phyloP scores from a whole-genome alignment of 805 yeast species.

The Aciculoconidium aculeatum region DNA sequence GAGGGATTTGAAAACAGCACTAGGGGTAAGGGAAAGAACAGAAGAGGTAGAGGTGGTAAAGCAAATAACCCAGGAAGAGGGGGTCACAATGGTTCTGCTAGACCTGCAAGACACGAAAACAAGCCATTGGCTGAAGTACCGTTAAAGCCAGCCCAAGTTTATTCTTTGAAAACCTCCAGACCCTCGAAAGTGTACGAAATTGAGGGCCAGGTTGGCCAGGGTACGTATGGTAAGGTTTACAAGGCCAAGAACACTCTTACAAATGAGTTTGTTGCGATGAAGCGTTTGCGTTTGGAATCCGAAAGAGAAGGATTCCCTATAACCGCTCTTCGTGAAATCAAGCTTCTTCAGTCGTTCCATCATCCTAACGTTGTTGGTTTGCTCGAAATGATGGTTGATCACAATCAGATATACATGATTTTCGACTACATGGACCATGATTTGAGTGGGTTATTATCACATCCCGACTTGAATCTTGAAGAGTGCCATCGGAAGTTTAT shows the following conservation, averaged over 20 bases:
- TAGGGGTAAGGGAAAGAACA: not conserved
- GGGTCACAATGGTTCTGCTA: not conserved
- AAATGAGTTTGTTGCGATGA: conserved; percentile 74
- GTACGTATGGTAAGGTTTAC: conserved; percentile 95
- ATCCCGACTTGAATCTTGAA: conserved; percentile 57
- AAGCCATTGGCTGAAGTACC: conserved; percentile 15
- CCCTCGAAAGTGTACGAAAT: conserved; percentile 51
- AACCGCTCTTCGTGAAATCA: conserved; percentile 89
- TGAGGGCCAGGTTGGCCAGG: conserved; percentile 93
- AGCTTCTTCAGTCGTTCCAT: conserved; percentile 72
- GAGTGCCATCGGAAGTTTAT: conserved; percentile 63
- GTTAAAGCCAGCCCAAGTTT: conserved; percentile 24
- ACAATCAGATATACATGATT: conserved; percentile 73
- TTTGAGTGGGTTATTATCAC: conserved; percentile 78
- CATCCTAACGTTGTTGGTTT: conserved; percentile 80
- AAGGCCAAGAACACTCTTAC: conserved; percentile 74
- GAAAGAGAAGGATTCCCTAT: conserved; percentile 96
- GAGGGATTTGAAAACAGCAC: not conserved
- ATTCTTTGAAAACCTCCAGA: conserved; percentile 23
- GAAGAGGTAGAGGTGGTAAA: not conserved
- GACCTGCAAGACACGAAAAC: too few species aligned
- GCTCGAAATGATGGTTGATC: conserved; percentile 84
- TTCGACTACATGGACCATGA: conserved; percentile 94
- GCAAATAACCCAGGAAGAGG: not conserved
- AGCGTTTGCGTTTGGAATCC: conserved; percentile 72